Conservation (phyloP, 352 stramenopile genomes). For the Globisporangium echinulatum region DNA sequence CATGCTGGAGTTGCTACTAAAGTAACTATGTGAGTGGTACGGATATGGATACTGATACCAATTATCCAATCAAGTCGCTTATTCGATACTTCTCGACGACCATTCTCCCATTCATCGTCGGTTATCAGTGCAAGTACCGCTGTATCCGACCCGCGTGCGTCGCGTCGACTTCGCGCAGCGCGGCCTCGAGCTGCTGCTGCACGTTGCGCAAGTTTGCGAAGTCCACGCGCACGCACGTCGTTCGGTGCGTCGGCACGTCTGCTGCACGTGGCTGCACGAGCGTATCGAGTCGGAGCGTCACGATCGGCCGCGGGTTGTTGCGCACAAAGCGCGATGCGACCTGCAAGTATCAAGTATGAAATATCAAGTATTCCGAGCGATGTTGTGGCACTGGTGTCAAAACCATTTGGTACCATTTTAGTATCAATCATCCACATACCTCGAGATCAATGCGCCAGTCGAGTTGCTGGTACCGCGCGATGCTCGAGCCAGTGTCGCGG, state of each 20-base stretch:
- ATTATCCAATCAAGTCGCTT: too few species aligned
- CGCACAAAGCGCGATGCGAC: conserved; percentile 53
- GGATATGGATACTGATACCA: too few species aligned
- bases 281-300: conserved; percentile 63
- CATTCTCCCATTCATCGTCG: not conserved
- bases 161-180: conserved; percentile 63
- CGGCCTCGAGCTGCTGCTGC: conserved; percentile 55
- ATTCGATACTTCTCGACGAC: not conserved
- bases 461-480: conserved; percentile 55
- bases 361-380: too few species aligned
- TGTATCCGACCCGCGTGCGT: conserved; percentile 69
- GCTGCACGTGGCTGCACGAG: conserved; percentile 13
- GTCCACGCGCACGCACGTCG: conserved; percentile 50
- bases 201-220: conserved; percentile 59
- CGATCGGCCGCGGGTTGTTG: conserved; percentile 57
- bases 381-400: too few species aligned
- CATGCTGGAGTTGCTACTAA: too few species aligned
- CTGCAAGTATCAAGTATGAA: conserved; percentile 13
- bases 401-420: too few species aligned
- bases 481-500: conserved; percentile 26
- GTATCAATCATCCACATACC: conserved; percentile 17
- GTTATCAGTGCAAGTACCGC: conserved; percentile 52
- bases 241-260: conserved; percentile 19
- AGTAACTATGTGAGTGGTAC: too few species aligned
- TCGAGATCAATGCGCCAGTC: conserved; percentile 82